Percentiles rank a stretch among this genome's conserved stretches.
phyloP scores from a whole-genome alignment of 768 basidiomycete genomes.

The Naematelia aurantialba region DNA sequence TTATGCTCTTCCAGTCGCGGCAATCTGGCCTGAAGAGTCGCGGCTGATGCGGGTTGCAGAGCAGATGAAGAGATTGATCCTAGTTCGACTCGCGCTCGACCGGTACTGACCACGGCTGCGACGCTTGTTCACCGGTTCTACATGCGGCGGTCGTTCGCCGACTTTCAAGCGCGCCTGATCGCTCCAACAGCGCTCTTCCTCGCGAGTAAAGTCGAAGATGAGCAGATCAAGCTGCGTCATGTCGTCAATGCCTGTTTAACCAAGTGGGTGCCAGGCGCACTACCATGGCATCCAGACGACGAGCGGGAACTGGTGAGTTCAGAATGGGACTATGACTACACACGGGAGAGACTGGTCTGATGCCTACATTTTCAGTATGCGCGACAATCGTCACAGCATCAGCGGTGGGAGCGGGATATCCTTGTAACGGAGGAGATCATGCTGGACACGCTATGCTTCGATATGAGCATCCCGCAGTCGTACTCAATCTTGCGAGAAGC shows the following conservation, averaged over 20 bases:
- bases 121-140: slow-evolving; percentile 48
- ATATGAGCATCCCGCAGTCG: slow-evolving; percentile 40
- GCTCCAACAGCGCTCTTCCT: slow-evolving; percentile 47
- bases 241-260: slow-evolving; percentile 25
- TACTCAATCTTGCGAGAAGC: slow-evolving; percentile 14
- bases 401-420: slow-evolving; percentile 31
- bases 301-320: slow-evolving; percentile 11
- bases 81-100: neutral
- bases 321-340: too few species aligned
- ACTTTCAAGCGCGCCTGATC: slow-evolving; percentile 33
- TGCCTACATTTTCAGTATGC: slow-evolving; percentile 4
- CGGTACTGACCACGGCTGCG: slow-evolving; percentile 31
- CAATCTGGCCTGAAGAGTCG: neutral
- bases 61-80: slow-evolving; percentile 1
- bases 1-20: neutral
- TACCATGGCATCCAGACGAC: slow-evolving; percentile 13
- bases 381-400: slow-evolving; percentile 16
- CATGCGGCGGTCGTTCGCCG: slow-evolving; percentile 42
- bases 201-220: slow-evolving; percentile 46
- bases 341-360: neutral
- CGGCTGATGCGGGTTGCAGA: neutral
- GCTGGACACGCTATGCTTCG: slow-evolving; percentile 46
- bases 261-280: slow-evolving; percentile 20
- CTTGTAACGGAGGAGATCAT: slow-evolving; percentile 42
- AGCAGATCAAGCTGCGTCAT: slow-evolving; percentile 32